Base-by-base conservation (phyloP, 306 rosid species). In the Prunus campanulata region DNA sequence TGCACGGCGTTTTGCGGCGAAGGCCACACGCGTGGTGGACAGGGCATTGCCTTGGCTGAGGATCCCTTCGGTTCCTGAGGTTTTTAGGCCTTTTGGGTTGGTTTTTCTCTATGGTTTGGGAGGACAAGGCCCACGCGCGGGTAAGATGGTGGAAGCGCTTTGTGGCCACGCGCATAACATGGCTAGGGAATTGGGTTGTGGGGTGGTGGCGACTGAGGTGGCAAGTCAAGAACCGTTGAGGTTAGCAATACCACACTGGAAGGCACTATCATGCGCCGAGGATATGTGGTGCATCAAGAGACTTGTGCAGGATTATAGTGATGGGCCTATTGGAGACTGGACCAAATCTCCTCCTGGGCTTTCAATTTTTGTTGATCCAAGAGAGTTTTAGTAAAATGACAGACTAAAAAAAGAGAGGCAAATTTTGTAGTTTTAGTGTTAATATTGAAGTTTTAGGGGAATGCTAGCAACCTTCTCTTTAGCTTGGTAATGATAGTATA, bases 361-460 rank as follows among this genome's bases (percentile, higher is more conserved):
- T 35, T 91, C 98, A 55, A 85, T 93, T 71, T 93, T 93, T 83
- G 93, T 91, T 68, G 98, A 93, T 59, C 98, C 98, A 1, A 85
- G 98, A 54, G 97, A 93, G 56, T 39, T 91, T 73, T 71, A 71
- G 75, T n/a, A 0, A 3, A 39, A 39, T 39, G 44, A 7, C 9
- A 9, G 7, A 39, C 8, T 0, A 1, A 0, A 6, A 39, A 7
- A 1, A 39, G 44, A 32, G 32, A 25, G 7, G 62, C 18, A 29
- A 70, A 10, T 52, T 52, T 52, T 70, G 64, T 51, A 30, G 3
- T 5, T 11, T 25, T 3, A 18, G 56, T 51, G 16, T 51, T 19
- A 16, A 51, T 51, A 5, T 51, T 51, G 3, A 6, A 16, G 44
- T 39, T 39, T 39, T 7, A 35, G 8, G 8, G 2, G 8, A 35